Evolutionary conservation across 1,284 basidiomycete genomes (phyloP).

Genomic region (Vanrija humicola): DNA sequence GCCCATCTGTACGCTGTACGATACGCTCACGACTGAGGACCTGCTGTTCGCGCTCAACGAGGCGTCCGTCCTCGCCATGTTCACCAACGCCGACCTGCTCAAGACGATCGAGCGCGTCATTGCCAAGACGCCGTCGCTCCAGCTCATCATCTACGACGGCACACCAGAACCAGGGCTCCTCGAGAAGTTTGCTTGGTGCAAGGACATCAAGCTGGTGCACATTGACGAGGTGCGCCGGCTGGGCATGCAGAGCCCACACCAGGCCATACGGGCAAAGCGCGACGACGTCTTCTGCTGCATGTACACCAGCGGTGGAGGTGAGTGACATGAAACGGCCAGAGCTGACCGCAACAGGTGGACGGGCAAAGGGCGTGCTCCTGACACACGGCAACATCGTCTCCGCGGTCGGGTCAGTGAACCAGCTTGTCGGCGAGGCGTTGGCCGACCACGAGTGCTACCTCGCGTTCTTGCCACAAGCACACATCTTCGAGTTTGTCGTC

Average conservation of each 20-base stretch:
- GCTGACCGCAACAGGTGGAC: conserved; percentile 59
- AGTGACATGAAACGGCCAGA: background rate
- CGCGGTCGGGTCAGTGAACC: conserved; percentile 42
- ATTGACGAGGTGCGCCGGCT: conserved; percentile 66
- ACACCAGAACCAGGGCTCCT: conserved; percentile 57
- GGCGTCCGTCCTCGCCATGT: conserved; percentile 63
- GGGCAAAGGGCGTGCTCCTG: conserved; percentile 87
- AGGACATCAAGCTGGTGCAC: conserved; percentile 58
- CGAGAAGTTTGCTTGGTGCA: conserved; percentile 55
- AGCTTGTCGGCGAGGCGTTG: conserved; percentile 1
- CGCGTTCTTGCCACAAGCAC: conserved; percentile 83
- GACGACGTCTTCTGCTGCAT: conserved; percentile 81
- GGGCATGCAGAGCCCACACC: conserved; percentile 58
- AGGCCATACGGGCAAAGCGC: conserved; percentile 56
- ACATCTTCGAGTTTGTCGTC: conserved; percentile 62
- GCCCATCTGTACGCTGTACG: conserved; percentile 90
- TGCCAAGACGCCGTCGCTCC: conserved; percentile 66
- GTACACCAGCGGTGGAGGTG: conserved; percentile 78
- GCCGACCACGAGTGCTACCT: conserved; percentile 57
- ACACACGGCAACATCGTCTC: conserved; percentile 82
- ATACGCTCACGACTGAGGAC: conserved; percentile 83
- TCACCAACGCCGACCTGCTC: conserved; percentile 88
- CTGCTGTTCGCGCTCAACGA: conserved; percentile 87
- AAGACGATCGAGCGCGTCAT: conserved; percentile 66
- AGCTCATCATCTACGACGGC: conserved; percentile 83